Evolutionary conservation across 2,329 filamentous ascomycete genomes (phyloP), one percentile per base, ranked within the genome.

Genomic region (Aspergillus sojae): DNA sequence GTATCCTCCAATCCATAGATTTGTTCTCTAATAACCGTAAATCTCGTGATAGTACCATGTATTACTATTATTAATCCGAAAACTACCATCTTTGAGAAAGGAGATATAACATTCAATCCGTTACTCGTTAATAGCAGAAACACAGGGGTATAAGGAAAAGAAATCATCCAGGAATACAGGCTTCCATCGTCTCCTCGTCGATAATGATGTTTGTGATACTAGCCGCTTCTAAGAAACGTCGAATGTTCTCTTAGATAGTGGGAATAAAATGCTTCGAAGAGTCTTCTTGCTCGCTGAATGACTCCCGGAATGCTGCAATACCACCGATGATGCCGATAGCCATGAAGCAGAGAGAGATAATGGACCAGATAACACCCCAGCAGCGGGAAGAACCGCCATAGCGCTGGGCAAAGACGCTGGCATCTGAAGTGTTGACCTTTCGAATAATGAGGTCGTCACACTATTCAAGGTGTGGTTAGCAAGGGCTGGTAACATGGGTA

Each of bases 351-450:
- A 93, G 72, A 0, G 89, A 91, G 59, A 94, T 85, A 58, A 94
- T 79, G 57, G 87, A 89, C 91, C 91, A 94, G 59, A 93, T 86
- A 16, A 93, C 82, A 10, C 91, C 91, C 91, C 91, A 93, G 82
- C 90, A 93, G 72, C 91, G 89, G 1, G 90, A 92, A 0, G 90
- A 93, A 41, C 91, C 91, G 12, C 91, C 91, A 69, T 94, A 94
- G 26, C 88, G 84, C 77, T 92, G 84, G 9, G 91, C 91, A 70
- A 94, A 94, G 34, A 93, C 89, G 68, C 89, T 91, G 6, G 91
- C 91, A 73, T 94, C 91, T 5, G 90, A 93, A 26, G 85, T 88
- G 76, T 94, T 93, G 58, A 94, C 90, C 78, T 93, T 94, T 63
- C 91, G 85, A 5, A 93, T 80, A 68, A 94, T 93, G 36, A 94